phyloP scores from a whole-genome alignment of 805 yeast genomes.

The Myxozyma lipomycoides region DNA sequence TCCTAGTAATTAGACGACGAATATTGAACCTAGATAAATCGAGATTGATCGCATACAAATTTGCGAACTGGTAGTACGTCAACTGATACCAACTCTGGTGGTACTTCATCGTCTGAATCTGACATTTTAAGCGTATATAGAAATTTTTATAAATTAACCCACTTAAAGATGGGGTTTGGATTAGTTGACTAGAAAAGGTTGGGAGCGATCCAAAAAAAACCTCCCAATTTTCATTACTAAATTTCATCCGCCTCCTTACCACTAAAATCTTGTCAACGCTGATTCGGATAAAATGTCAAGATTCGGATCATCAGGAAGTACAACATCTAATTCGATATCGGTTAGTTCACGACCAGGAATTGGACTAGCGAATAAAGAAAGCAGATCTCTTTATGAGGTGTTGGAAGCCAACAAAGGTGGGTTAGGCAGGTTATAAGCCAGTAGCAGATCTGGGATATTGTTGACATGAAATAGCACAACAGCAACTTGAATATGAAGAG shows the following conservation, averaged over 20 bases:
- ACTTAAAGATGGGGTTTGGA: background rate
- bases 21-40: no score
- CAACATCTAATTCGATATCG: background rate
- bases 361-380: background rate
- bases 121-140: no score
- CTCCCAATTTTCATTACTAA: no score
- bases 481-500: conserved; percentile 23
- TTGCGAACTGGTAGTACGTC: no score
- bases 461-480: conserved; percentile 8
- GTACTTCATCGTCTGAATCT: conserved; percentile 9
- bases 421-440: background rate
- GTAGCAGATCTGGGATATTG: background rate
- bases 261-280: no score
- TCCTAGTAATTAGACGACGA: conserved; percentile 4
- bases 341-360: background rate
- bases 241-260: no score
- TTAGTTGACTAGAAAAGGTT: background rate
- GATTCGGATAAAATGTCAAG: no score
- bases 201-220: background rate
- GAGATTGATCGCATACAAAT: no score
- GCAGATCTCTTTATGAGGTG: conserved; percentile 22
- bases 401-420: conserved; percentile 25
- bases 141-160: background rate
- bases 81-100: conserved; percentile 6
- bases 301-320: background rate